Percentiles rank a stretch among this genome's conserved stretches.
phyloP scores from a whole-genome alignment of 1,139 yeast genomes.

The Pneumocystis carinii region DNA sequence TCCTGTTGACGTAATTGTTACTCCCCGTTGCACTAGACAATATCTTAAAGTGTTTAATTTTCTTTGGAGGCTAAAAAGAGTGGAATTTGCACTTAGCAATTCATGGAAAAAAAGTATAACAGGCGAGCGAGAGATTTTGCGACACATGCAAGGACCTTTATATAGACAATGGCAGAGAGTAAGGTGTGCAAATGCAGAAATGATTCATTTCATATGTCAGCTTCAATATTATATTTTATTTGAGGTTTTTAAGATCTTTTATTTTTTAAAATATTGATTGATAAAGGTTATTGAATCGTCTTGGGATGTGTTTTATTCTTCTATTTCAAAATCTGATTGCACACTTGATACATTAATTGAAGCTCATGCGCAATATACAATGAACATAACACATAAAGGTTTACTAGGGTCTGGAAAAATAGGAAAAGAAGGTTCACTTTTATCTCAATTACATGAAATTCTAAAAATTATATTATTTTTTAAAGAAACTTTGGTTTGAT shows the following conservation, averaged over 20 bases:
- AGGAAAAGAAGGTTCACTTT: slow-evolving; percentile 16
- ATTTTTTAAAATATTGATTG: not conserved
- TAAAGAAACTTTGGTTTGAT: slow-evolving; percentile 14
- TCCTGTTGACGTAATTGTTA: slow-evolving; percentile 32
- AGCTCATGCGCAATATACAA: slow-evolving; percentile 25
- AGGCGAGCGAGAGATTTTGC: slow-evolving; percentile 18
- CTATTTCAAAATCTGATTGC: slow-evolving; percentile 18
- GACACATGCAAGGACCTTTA: slow-evolving; percentile 7
- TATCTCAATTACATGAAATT: slow-evolving; percentile 25
- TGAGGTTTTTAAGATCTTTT: slow-evolving; percentile 18
- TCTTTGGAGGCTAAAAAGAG: slow-evolving; percentile 62
- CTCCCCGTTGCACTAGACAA: slow-evolving; percentile 33
- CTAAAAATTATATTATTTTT: slow-evolving; percentile 22
- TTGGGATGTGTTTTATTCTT: slow-evolving; percentile 24
- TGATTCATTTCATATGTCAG: slow-evolving; percentile 28
- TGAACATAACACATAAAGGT: slow-evolving; percentile 25
- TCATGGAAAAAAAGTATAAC: slow-evolving; percentile 32
- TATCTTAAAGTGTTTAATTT: slow-evolving; percentile 75
- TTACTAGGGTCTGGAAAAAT: slow-evolving; percentile 23
- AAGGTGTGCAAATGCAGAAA: slow-evolving; percentile 22
- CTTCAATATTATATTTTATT: slow-evolving; percentile 27
- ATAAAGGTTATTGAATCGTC: slow-evolving; percentile 24
- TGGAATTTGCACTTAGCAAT: slow-evolving; percentile 36
- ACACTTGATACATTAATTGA: slow-evolving; percentile 27
- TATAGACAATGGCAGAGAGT: slow-evolving; percentile 20